These are phyloP conservation scores for Mycogone perniciosa DNA, from an alignment of 2,329 filamentous ascomycete species.

Conservation along the genomic window DNA sequence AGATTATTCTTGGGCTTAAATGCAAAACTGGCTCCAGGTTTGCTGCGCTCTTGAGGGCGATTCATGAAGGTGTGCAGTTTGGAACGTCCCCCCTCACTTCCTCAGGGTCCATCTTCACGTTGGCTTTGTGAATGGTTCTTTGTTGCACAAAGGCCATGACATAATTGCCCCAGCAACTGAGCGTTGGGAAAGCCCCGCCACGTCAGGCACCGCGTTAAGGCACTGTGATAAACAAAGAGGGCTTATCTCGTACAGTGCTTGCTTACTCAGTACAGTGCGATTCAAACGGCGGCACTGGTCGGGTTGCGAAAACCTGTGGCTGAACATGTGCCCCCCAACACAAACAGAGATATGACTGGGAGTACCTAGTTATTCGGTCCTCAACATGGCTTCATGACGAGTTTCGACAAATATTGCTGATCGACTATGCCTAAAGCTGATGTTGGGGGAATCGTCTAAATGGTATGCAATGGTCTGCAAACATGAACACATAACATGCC, in stretches of 20 bases:
- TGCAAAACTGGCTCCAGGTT: slow-evolving; percentile 26
- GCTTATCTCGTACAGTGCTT: slow-evolving; percentile 6
- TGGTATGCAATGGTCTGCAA: slow-evolving; percentile 2
- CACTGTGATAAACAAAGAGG: slow-evolving; percentile 11
- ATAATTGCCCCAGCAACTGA: slow-evolving; percentile 27
- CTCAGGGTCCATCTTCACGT: slow-evolving; percentile 14
- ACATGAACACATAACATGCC: slow-evolving; percentile 4
- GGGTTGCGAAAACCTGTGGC: too few relatives aligned
- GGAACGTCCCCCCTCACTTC: slow-evolving; percentile 8
- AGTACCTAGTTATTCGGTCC: not conserved
- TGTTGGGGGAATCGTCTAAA: slow-evolving; percentile 6
- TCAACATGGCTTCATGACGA: not conserved
- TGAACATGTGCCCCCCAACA: too few relatives aligned
- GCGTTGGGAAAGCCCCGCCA: not conserved
- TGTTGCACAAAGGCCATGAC: slow-evolving; percentile 16
- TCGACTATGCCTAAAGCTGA: slow-evolving; percentile 11
- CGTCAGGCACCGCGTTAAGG: slow-evolving; percentile 1
- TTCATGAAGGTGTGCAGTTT: slow-evolving; percentile 16
- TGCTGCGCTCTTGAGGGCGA: slow-evolving; percentile 14
- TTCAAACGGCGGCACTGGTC: not conserved
- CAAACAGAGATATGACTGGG: not conserved
- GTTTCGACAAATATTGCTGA: not conserved
- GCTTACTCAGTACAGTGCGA: not conserved
- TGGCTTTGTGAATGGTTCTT: slow-evolving; percentile 10
- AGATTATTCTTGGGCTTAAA: slow-evolving; percentile 28